Conservation (phyloP, 305 asterid species). For the Caryopteris hybrid region DNA sequence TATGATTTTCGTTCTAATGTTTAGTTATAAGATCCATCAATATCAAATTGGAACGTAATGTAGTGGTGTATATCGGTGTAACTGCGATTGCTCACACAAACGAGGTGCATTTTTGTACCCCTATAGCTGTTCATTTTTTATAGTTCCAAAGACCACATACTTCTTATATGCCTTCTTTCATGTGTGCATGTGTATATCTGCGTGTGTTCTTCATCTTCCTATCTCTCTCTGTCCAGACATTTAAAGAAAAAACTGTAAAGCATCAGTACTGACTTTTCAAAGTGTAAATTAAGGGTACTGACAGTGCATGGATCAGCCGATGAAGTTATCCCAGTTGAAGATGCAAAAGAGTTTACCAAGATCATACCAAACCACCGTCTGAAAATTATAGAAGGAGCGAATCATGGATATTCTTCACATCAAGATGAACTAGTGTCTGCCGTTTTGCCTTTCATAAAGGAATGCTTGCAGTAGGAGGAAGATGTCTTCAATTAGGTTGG, state of each 20-base stretch:
- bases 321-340: conserved; percentile 64
- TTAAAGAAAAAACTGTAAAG: neutral
- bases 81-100: neutral
- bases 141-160: neutral
- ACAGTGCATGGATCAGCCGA: conserved; percentile 86
- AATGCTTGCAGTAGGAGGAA: conserved; percentile 32
- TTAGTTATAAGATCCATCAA: no score
- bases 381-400: conserved; percentile 63
- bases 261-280: neutral
- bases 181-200: neutral
- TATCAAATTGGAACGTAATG: neutral
- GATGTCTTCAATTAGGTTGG: no score
- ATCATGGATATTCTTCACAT: conserved; percentile 58
- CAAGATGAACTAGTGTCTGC: conserved; percentile 47
- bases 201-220: no score
- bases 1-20: neutral
- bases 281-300: conserved; percentile 47
- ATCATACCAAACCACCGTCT: conserved; percentile 62
- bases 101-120: neutral
- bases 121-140: neutral
- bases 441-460: conserved; percentile 63
- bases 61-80: neutral
- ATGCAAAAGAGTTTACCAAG: conserved; percentile 65
- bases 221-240: neutral
- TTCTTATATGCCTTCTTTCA: neutral